Base-by-base conservation (phyloP, 2,329 filamentous ascomycete genomes). In the Domatiomyces globalis region DNA sequence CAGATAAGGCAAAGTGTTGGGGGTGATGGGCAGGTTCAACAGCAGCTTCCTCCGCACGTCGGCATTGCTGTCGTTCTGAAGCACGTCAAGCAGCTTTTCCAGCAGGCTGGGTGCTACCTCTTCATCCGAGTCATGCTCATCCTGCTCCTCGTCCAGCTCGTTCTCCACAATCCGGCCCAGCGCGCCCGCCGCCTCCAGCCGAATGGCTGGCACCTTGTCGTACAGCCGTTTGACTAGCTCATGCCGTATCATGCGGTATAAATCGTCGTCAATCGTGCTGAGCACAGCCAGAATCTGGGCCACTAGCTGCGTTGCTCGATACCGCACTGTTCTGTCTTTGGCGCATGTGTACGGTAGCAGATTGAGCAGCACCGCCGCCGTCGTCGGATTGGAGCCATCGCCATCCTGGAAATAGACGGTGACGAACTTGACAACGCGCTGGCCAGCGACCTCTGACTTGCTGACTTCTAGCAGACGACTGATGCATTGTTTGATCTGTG, bases 321-420 rank as follows among this genome's bases (percentile, higher is more conserved):
- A 98, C 53, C 92, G 80, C 46, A 96, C 84, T 53, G 84, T 84
- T 68, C 95, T 96, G 69, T 98, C 92, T 69, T 95, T 96, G 44
- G 85, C 80, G 8, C 77, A 77, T 54, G 95, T 73, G n/a, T 95
- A 71, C 4, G 85, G 84, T 2, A 94, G 72, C 5, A 81, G 76
- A 49, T 80, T 79, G 36, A 61, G 45, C 43, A 62, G 43, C 62
- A 96, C 78, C 36, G 96, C 75, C 27, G 81, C 76, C 1, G 81
- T 80, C 0, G 81, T 86, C 20, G 96, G 77, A 48, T 89, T 81
- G 20, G 83, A 85, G 57, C 80, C 92, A 0, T 90, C 88, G 0
- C 88, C 95, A 63, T 95, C 87, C 2, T 81, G 80, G 61, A 98
- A 70, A 66, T 94, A 98, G 43, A 87, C 73, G n/a, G 86, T 87